Conservation (phyloP, 2,329 filamentous ascomycete genomes). For the Exophiala alcalophila region DNA sequence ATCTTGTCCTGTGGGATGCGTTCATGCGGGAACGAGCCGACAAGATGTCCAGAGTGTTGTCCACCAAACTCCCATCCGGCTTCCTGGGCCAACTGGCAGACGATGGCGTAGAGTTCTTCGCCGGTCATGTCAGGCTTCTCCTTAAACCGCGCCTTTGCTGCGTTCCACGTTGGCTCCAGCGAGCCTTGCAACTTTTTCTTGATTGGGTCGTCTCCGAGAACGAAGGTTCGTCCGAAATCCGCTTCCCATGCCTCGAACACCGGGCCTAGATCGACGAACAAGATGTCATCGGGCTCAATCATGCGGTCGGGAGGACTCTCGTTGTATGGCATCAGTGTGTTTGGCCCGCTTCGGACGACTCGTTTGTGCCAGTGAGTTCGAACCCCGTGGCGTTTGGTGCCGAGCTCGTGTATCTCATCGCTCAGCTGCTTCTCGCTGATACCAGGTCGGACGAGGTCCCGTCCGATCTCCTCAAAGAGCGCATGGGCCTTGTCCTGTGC, state of each 20-base stretch:
- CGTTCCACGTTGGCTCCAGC: slow-evolving; percentile 48
- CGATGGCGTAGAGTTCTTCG: slow-evolving; percentile 47
- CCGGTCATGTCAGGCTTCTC: slow-evolving; percentile 48
- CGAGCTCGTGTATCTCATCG: slow-evolving; percentile 49
- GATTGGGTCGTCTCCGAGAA: slow-evolving; percentile 47
- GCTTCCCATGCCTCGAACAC: slow-evolving; percentile 55
- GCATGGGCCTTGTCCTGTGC: slow-evolving; percentile 47
- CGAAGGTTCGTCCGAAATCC: slow-evolving; percentile 54
- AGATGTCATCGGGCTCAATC: slow-evolving; percentile 50
- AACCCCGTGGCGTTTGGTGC: slow-evolving; percentile 43
- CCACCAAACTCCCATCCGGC: slow-evolving; percentile 48
- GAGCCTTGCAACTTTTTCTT: slow-evolving; percentile 48
- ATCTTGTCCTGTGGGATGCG: slow-evolving; percentile 50
- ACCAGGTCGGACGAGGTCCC: slow-evolving; percentile 47
- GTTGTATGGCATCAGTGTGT: slow-evolving; percentile 48
- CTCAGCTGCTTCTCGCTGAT: slow-evolving; percentile 49
- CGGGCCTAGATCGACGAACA: slow-evolving; percentile 53
- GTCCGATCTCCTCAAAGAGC: slow-evolving; percentile 50
- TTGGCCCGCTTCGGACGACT: slow-evolving; percentile 50
- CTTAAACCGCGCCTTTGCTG: slow-evolving; percentile 43
- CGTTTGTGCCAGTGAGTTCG: slow-evolving; percentile 55
- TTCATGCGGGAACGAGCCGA: slow-evolving; percentile 53
- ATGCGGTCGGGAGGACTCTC: slow-evolving; percentile 52
- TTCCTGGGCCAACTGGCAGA: slow-evolving; percentile 38
- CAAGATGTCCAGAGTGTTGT: slow-evolving; percentile 49